Base-by-base conservation (phyloP, 441 rosid genomes). In the Gossypium schwendimanii region DNA sequence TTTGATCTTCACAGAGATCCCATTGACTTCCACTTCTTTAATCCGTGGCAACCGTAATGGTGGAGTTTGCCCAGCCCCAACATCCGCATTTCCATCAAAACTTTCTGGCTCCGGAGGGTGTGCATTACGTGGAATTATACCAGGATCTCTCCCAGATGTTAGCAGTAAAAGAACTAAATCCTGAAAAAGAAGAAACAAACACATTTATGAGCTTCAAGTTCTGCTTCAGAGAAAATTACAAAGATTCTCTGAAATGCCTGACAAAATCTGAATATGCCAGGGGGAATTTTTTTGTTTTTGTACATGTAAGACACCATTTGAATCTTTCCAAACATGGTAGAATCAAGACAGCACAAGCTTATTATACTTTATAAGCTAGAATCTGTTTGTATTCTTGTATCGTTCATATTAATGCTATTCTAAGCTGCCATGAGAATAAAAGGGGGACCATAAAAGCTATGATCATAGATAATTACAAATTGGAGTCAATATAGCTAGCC, bases 101-200 rank as follows among this genome's bases (percentile, higher is more conserved):
- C 71, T 80, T 83, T 86, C 93, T 63, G 87, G 87, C 80, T 89
- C 93, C 1, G 93, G 93, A 79, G 93, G 93, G 76, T 89, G 93
- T 73, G 91, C 86, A 69, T 81, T 86, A 11, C 91, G 86, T 3
- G 93, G 93, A 78, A 84, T 79, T 59, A 89, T 87, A 24, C 93
- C 93, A 55, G 93, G 93, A 82, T 87, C 93, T 81, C 91, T 84
- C 81, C 87, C 93, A 6, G 93, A 89, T 39, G 93, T 89, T 54
- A 87, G 85, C 77, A 87, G 79, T 47, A 89, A 86, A 80, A 89
- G 90, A 83, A 83, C 23, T 67, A 89, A 79, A 81, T 78, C 93
- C 93, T 89, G 83, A 76, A 20, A 71, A 20, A 71, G 57, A 63
- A 71, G 18, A 54, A 67, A 61, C 62, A 24, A 53, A 50, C 49